Evolutionary conservation across 257 asterid species (phyloP).

Genomic region (Nicotiana tomentosiformis): DNA sequence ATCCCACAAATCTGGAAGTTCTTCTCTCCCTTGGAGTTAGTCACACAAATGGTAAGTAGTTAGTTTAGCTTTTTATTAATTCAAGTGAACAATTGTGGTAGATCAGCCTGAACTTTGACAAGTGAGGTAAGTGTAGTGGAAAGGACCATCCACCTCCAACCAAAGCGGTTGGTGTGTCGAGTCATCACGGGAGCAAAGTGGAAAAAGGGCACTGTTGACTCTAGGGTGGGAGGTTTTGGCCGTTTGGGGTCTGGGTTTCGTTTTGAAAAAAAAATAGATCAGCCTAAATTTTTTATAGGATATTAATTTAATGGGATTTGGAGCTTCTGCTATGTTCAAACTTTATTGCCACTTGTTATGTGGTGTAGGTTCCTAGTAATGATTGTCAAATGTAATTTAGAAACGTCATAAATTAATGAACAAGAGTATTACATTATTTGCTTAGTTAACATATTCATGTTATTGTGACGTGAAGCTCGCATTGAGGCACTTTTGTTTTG

Average conservation of each 20-base stretch:
- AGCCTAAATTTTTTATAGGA: not conserved
- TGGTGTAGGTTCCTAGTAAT: not conserved
- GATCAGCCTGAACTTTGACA: not conserved
- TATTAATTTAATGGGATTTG: not conserved
- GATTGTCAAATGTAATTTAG: not conserved
- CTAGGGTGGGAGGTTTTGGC: not conserved
- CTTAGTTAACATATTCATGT: not conserved
- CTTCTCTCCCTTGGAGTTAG: slow-evolving; percentile 99
- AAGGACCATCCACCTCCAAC: not conserved
- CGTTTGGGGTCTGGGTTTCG: not conserved
- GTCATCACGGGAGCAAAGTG: not conserved
- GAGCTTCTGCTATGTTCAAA: not conserved
- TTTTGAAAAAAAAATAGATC: not conserved
- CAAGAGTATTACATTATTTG: not conserved
- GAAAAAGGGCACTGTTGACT: not conserved
- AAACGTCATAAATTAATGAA: not conserved
- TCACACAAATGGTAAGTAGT: slow-evolving; percentile 90
- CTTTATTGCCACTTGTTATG: not conserved
- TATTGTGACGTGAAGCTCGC: not conserved
- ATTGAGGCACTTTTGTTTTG: not conserved
- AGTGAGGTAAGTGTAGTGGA: not conserved
- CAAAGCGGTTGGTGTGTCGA: not conserved
- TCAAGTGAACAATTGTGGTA: slow-evolving; percentile 5
- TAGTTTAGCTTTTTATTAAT: slow-evolving; percentile 1
- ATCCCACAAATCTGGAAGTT: slow-evolving; percentile 93